Percentiles rank a stretch among this genome's conserved stretches.
Evolutionary conservation across 2,329 filamentous ascomycete species (phyloP).

Genomic region (Phyllosticta paracitricarpa): DNA sequence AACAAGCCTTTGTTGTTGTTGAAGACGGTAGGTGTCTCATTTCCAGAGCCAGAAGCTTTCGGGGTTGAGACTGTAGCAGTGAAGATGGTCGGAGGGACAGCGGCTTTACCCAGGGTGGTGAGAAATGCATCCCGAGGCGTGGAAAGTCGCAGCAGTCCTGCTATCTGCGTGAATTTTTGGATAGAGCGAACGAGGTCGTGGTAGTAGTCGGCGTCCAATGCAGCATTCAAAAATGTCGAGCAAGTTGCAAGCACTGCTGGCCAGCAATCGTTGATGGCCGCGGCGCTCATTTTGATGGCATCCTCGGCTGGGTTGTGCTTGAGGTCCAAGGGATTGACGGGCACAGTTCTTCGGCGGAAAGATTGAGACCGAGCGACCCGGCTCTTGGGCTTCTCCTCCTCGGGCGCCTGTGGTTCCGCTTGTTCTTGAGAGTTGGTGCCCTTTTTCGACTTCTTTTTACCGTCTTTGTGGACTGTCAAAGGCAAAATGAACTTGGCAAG

Average conservation of each 20-base stretch:
- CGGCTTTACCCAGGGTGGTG: conserved; percentile 85
- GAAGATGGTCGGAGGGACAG: conserved; percentile 68
- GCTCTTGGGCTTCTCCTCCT: conserved; percentile 17
- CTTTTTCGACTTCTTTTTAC: conserved; percentile 33
- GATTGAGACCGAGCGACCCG: conserved; percentile 53
- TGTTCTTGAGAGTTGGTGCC: conserved; percentile 32
- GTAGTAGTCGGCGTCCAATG: conserved; percentile 88
- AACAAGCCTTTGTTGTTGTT: conserved; percentile 62
- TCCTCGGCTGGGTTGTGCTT: conserved; percentile 60
- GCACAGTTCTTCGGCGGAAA: conserved; percentile 65
- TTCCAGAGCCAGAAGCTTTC: conserved; percentile 24
- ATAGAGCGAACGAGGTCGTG: conserved; percentile 85
- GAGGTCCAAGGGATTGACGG: conserved; percentile 71
- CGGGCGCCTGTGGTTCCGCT: conserved; percentile 19
- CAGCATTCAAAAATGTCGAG: conserved; percentile 88
- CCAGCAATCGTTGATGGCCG: conserved; percentile 87
- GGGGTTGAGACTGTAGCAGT: conserved; percentile 29
- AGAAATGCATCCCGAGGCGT: conserved; percentile 91
- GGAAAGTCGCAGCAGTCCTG: conserved; percentile 70
- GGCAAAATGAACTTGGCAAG: conserved; percentile 89
- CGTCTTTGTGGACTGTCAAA: conserved; percentile 72
- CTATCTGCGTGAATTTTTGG: conserved; percentile 90
- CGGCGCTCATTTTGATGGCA: conserved; percentile 67
- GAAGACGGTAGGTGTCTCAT: conserved; percentile 51
- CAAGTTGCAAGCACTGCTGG: conserved; percentile 89